Evolutionary conservation across 164 flowering plant species (phyloP).

Genomic region (Tetracentron sinense): DNA sequence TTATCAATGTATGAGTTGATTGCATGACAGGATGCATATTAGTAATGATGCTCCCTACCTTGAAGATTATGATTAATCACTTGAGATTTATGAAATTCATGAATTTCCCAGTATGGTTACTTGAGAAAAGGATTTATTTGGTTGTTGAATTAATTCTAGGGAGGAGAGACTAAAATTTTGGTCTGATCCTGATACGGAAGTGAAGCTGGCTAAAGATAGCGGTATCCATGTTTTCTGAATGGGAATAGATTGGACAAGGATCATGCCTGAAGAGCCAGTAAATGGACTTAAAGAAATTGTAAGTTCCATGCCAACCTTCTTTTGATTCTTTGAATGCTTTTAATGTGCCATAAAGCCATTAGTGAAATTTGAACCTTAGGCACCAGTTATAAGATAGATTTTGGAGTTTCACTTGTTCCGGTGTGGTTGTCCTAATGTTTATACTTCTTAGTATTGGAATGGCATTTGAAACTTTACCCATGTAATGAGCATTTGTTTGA

Average conservation of each 20-base stretch:
- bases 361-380: no score
- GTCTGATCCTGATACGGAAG: slow-evolving; percentile 96
- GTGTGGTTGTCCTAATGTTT: neutral
- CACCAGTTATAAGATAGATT: no score
- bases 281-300: slow-evolving; percentile 60
- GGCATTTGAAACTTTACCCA: neutral
- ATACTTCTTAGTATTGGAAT: no score
- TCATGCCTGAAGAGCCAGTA: slow-evolving; percentile 84
- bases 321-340: neutral
- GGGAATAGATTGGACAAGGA: slow-evolving; percentile 95
- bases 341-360: no score
- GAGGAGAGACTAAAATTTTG: slow-evolving; percentile 94
- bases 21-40: neutral
- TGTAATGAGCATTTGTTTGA: neutral
- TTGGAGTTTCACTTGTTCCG: neutral
- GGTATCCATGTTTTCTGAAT: slow-evolving; percentile 82
- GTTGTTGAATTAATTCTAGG: slow-evolving; percentile 42
- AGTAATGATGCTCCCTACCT: neutral
- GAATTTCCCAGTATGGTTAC: no score
- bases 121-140: slow-evolving; percentile 12
- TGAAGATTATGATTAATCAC: slow-evolving; percentile 2
- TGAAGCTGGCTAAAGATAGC: slow-evolving; percentile 84
- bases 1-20: neutral
- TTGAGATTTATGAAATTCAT: slow-evolving; percentile 2
- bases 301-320: slow-evolving; percentile 23